These are phyloP conservation scores for Exophiala viscosa DNA, from an alignment of 2,329 filamentous ascomycete species.

Conservation along the genomic window DNA sequence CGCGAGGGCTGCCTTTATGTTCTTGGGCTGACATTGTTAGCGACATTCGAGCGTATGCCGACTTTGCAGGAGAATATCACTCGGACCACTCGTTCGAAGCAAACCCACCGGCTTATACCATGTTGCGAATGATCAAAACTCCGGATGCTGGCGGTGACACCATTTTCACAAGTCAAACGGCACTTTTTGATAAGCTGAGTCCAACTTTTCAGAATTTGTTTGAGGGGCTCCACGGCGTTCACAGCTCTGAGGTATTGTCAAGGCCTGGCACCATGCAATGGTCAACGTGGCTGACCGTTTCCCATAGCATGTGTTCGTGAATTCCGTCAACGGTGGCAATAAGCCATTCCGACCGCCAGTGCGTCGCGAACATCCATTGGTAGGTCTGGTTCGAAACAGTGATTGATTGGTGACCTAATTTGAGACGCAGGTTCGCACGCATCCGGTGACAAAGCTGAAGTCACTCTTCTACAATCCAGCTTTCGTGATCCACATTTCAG, in stretches of 20 bases:
- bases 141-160: constrained; percentile 28
- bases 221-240: constrained; percentile 26
- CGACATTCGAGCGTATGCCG: constrained; percentile 22
- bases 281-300: background rate
- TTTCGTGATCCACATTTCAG: constrained; percentile 25
- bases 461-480: constrained; percentile 27
- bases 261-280: background rate
- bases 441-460: constrained; percentile 29
- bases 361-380: constrained; percentile 23
- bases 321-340: constrained; percentile 23
- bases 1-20: background rate
- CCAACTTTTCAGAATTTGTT: constrained; percentile 26
- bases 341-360: constrained; percentile 23
- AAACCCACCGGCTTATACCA: constrained; percentile 29
- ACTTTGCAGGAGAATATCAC: constrained; percentile 26
- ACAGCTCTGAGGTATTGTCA: constrained; percentile 24
- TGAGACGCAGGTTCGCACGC: constrained; percentile 23
- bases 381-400: background rate
- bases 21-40: constrained; percentile 11
- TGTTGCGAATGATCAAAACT: constrained; percentile 24
- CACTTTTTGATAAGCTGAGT: constrained; percentile 30
- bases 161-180: constrained; percentile 29
- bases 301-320: constrained; percentile 15
- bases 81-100: constrained; percentile 29
- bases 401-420: background rate